Conservation (phyloP, 2,329 filamentous ascomycete genomes). For the Scortechinia acanthostroma region DNA sequence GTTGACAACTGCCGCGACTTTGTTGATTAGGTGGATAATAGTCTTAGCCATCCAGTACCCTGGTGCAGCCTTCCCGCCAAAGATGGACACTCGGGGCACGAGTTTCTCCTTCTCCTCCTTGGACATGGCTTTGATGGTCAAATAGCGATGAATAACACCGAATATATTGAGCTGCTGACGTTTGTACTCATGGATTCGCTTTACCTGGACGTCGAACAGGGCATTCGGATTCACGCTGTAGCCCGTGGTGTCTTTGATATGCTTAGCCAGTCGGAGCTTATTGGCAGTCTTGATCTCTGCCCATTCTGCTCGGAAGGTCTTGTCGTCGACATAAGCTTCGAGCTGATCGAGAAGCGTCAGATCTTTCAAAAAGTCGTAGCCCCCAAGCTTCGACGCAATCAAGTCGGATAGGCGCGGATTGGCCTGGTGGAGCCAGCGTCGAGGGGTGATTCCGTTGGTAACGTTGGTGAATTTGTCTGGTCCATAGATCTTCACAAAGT, state of each 20-base stretch:
- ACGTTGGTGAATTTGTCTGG: slow-evolving; percentile 98
- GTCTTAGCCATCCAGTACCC: slow-evolving; percentile 99
- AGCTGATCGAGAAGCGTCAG: slow-evolving; percentile 79
- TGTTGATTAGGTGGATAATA: slow-evolving; percentile 93
- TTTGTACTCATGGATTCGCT: slow-evolving; percentile 99
- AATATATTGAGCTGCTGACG: slow-evolving; percentile 98
- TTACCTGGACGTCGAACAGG: slow-evolving; percentile 95
- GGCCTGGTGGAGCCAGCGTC: slow-evolving; percentile 94
- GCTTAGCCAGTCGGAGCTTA: slow-evolving; percentile 84
- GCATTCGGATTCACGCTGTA: slow-evolving; percentile 79
- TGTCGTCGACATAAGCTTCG: slow-evolving; percentile 77
- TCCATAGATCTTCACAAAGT: slow-evolving; percentile 91
- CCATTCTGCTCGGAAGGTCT: slow-evolving; percentile 88
- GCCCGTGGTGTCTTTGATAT: slow-evolving; percentile 76
- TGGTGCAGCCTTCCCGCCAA: slow-evolving; percentile 93
- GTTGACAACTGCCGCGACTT: slow-evolving; percentile 83
- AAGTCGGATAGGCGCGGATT: slow-evolving; percentile 87
- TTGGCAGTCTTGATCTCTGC: slow-evolving; percentile 93
- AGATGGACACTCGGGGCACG: slow-evolving; percentile 83
- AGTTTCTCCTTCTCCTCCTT: slow-evolving; percentile 80
- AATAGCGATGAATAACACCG: slow-evolving; percentile 89
- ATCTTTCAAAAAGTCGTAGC: slow-evolving; percentile 81
- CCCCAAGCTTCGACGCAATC: slow-evolving; percentile 82
- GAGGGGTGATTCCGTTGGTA: slow-evolving; percentile 93
- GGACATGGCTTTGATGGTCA: slow-evolving; percentile 78